Evolutionary conservation across 176 grass and related monocot genomes (phyloP).

Genomic region (Typha latifolia): DNA sequence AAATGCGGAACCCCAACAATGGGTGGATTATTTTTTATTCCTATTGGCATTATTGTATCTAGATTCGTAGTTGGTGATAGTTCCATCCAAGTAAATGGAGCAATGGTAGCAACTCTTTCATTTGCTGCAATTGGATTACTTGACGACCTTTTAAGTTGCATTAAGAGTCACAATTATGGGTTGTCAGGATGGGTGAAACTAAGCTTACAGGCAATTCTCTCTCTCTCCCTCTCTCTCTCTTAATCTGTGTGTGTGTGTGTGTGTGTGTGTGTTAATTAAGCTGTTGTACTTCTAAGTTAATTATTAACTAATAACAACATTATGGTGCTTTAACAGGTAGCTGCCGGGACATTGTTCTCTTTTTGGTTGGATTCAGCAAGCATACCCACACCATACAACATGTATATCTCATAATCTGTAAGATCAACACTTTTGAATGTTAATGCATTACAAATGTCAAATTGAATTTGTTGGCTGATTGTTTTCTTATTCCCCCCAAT

Average conservation of each 20-base stretch:
- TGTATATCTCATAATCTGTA: constrained; percentile 58
- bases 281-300: too few relatives aligned
- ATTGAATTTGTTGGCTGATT: background rate
- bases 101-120: constrained; percentile 50
- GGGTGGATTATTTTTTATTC: constrained; percentile 88
- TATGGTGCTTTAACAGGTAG: constrained; percentile 38
- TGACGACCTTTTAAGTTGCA: constrained; percentile 52
- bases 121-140: constrained; percentile 79
- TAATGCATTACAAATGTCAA: background rate
- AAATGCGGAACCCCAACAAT: constrained; percentile 63
- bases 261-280: background rate
- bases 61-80: constrained; percentile 40
- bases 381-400: constrained; percentile 82
- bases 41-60: constrained; percentile 69
- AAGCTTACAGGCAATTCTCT: constrained; percentile 41
- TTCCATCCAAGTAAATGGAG: constrained; percentile 48
- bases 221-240: constrained; percentile 2
- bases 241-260: background rate
- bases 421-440: constrained; percentile 21
- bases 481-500: background rate
- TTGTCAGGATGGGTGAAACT: constrained; percentile 56
- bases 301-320: constrained; percentile 10
- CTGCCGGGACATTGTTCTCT: constrained; percentile 68
- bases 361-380: constrained; percentile 66
- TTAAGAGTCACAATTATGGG: constrained; percentile 25